Conservation (phyloP, 345 rosid species). For the Nephelium lappaceum region DNA sequence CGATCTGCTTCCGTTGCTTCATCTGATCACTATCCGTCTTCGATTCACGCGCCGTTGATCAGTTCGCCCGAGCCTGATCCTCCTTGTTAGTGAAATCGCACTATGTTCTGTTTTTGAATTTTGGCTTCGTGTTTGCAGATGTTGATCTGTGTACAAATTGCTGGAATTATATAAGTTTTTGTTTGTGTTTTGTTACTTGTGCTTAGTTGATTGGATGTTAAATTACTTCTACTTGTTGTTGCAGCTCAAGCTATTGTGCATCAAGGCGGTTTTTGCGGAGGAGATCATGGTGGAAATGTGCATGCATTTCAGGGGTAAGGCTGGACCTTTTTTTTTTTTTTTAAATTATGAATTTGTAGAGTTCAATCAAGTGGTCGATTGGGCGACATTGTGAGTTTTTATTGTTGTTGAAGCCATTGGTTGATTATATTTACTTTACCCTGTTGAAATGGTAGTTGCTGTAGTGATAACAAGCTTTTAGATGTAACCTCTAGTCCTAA, state of each 20-base stretch:
- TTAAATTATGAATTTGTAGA: not conserved
- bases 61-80: constrained; percentile 68
- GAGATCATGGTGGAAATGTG: constrained; percentile 42
- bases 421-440: not conserved
- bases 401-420: not conserved
- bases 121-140: not conserved
- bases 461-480: not conserved
- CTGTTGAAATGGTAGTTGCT: not conserved
- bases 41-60: constrained; percentile 73
- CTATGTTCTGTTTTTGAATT: not conserved
- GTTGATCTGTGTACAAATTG: not conserved
- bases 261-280: constrained; percentile 56
- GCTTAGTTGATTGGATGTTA: not conserved
- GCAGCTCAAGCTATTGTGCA: constrained; percentile 68
- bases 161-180: not conserved
- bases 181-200: not conserved
- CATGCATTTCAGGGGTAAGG: constrained; percentile 53
- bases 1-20: constrained; percentile 63
- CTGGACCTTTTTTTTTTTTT: not conserved
- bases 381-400: not conserved
- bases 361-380: not conserved
- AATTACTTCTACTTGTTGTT: constrained; percentile 15
- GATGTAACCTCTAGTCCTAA: not conserved
- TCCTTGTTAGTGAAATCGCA: constrained; percentile 35
- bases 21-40: constrained; percentile 65